Percentiles rank a stretch among this genome's conserved stretches.
phyloP scores from a whole-genome alignment of 2,329 filamentous ascomycete species.

The Talaromyces sp. region DNA sequence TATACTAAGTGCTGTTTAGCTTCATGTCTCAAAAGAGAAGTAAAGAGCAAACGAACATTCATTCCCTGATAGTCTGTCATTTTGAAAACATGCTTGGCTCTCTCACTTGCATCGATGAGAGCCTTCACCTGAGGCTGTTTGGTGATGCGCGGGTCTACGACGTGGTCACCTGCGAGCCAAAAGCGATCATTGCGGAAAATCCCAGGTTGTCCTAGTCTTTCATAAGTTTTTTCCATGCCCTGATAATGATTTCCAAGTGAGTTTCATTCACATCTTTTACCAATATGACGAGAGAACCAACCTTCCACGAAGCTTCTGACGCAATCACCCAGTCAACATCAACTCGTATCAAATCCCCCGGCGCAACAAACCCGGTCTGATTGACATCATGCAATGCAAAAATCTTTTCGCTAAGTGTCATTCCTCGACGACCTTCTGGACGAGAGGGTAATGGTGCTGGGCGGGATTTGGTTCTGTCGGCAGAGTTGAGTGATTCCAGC shows the following conservation, averaged over 20 bases:
- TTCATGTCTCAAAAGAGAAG: neutral
- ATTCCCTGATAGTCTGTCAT: slow-evolving; percentile 40
- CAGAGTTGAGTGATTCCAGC: slow-evolving; percentile 24
- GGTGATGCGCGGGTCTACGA: slow-evolving; percentile 42
- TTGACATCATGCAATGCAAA: slow-evolving; percentile 40
- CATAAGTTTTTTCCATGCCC: slow-evolving; percentile 39
- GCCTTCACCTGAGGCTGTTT: slow-evolving; percentile 28
- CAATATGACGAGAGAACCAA: slow-evolving; percentile 12
- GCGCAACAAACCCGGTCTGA: slow-evolving; percentile 25
- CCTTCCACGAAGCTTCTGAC: slow-evolving; percentile 38
- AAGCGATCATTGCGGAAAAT: slow-evolving; percentile 47
- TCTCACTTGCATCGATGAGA: slow-evolving; percentile 33
- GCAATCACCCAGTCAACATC: slow-evolving; percentile 44
- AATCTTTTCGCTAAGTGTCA: slow-evolving; percentile 43
- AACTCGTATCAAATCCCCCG: slow-evolving; percentile 38
- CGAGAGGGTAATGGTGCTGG: slow-evolving; percentile 9
- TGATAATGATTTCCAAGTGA: neutral
- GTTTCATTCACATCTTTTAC: neutral
- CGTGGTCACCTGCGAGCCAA: slow-evolving; percentile 47
- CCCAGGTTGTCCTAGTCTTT: slow-evolving; percentile 33
- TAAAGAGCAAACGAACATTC: slow-evolving; percentile 21
- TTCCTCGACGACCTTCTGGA: slow-evolving; percentile 20
- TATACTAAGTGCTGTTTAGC: slow-evolving; percentile 18
- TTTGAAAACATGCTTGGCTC: slow-evolving; percentile 35
- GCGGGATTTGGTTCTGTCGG: slow-evolving; percentile 13